Evolutionary conservation across 208 protist genomes (phyloP).

Genomic region (Trypanosoma avium): DNA sequence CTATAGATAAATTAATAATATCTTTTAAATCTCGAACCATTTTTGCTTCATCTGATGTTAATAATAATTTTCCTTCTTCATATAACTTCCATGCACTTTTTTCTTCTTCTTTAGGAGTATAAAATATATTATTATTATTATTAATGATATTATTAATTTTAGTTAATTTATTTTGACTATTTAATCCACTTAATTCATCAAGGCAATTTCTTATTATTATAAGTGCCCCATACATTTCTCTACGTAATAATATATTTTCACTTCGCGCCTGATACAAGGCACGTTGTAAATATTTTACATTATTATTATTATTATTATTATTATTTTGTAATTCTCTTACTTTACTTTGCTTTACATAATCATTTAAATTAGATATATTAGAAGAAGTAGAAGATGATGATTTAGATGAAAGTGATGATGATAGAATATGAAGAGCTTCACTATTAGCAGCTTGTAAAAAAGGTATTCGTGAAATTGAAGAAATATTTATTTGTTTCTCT

Average conservation of each 20-base stretch:
- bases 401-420: too few species aligned
- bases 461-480: too few species aligned
- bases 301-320: background rate
- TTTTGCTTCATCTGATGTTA: background rate
- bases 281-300: background rate
- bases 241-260: slow-evolving; percentile 1
- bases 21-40: background rate
- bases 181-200: background rate
- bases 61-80: background rate
- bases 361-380: too few species aligned
- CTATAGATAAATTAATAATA: background rate
- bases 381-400: too few species aligned
- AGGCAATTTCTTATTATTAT: background rate
- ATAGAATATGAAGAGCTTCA: too few species aligned
- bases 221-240: slow-evolving; percentile 13
- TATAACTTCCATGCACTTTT: slow-evolving; percentile 9
- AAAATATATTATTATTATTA: too few species aligned
- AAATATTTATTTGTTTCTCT: too few species aligned
- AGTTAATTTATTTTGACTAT: background rate
- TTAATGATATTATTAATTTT: too few species aligned
- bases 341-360: too few species aligned
- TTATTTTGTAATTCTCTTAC: background rate
- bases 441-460: too few species aligned
- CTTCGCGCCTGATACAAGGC: slow-evolving; percentile 2
- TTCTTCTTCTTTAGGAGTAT: too few species aligned